Evolutionary conservation across 306 rosid genomes (phyloP), one percentile per base, ranked within the genome.

Genomic region (Prinsepia uniflora): DNA sequence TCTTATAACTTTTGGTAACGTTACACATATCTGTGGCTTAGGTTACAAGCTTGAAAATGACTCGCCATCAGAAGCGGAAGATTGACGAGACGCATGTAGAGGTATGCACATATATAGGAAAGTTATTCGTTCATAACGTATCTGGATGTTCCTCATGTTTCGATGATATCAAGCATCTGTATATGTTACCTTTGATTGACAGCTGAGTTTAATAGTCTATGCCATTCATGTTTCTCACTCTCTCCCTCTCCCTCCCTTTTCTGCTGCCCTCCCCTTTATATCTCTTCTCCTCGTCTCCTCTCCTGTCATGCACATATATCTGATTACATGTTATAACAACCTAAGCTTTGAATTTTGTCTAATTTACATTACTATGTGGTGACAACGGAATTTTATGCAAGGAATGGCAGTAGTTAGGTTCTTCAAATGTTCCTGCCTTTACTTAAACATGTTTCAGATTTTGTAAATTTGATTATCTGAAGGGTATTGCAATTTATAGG

Each of bases 61-160:
- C 99, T 67, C 96, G 97, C 63, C 97, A 95, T 84, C 99, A 95
- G 73, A 95, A 95, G 85, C 84, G 96, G 82, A 95, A 95, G 88
- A 95, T 95, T 39, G 99, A 95, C 6, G 97, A 95, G 82, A 95
- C 99, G 39, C 99, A 95, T 59, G 96, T 91, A 40, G 99, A 95
- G 99, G 99, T 95, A 89, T 69, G 80, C 22, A 8, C 54, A 39
- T 30, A 39, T 71, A 30, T 10, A 48, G 24, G 49, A 19, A 13
- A 5, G 41, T 41, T 46, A 14, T 78, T 56, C 13, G 13, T 18
- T 36, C 41, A 10, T 22, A 3, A 8, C 52, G 15, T 13, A 46
- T 13, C 50, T n/a, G 18, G 4, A 13, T 50, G 22, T 63, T 17
- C 19, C 65, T 20, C 6, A 10, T 49, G 24, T 18, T 39, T 18